Evolutionary conservation across 768 basidiomycete genomes (phyloP).

Genomic region (Trametes elegans): DNA sequence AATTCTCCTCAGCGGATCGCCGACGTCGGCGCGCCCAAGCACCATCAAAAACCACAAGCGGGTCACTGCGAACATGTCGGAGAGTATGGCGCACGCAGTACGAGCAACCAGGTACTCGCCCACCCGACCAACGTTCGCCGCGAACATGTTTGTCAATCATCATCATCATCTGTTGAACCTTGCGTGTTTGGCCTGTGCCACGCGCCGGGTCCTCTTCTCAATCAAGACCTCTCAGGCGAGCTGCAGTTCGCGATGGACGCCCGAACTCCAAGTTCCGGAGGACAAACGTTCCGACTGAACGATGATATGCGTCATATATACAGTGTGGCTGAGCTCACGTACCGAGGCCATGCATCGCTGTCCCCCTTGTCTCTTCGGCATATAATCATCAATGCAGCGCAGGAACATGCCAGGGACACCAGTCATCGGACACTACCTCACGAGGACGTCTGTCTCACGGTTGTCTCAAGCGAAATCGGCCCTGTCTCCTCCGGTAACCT

Average conservation of each 20-base stretch:
- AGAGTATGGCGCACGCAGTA: background rate
- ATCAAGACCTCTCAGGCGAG: background rate
- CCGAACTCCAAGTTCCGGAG: background rate
- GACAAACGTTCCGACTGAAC: background rate
- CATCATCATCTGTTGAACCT: background rate
- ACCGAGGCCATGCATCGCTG: background rate
- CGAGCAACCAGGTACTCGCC: background rate
- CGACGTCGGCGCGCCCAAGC: background rate
- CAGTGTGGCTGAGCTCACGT: background rate
- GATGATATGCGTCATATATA: background rate
- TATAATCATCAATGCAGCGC: too few species aligned
- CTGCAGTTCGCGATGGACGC: background rate
- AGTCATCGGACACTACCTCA: background rate
- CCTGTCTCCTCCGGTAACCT: background rate
- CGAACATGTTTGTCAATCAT: background rate
- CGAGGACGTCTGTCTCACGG: background rate
- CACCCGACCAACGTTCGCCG: slow-evolving; percentile 15
- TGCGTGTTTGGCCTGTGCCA: too few species aligned
- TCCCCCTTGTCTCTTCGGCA: too few species aligned
- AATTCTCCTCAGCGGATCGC: background rate
- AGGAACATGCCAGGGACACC: background rate
- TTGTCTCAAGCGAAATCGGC: background rate
- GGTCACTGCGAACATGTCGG: background rate
- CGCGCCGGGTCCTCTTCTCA: background rate
- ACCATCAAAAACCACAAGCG: background rate